These are phyloP conservation scores for Xylariales sp. DNA, from an alignment of 2,329 filamentous ascomycete genomes.

Conservation along the genomic window DNA sequence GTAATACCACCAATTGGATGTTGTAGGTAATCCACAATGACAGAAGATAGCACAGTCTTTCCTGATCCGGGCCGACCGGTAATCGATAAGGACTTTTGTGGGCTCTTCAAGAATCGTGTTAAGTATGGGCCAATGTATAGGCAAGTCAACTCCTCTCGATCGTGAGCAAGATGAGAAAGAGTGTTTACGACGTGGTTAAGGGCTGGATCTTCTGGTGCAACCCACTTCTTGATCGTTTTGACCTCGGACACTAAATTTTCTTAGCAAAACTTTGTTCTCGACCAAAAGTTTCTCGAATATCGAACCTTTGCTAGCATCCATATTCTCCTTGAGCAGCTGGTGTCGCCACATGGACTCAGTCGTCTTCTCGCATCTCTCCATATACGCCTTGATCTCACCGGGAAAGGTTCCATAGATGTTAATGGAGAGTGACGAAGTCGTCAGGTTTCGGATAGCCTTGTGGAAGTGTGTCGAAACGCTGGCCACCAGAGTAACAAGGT, in stretches of 20 bases:
- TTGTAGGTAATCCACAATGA: slow-evolving; percentile 33
- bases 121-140: slow-evolving; percentile 15
- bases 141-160: slow-evolving; percentile 18
- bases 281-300: neutral
- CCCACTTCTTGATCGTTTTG: slow-evolving; percentile 27
- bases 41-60: slow-evolving; percentile 31
- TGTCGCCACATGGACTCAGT: slow-evolving; percentile 21
- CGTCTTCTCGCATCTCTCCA: slow-evolving; percentile 13
- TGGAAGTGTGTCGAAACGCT: slow-evolving; percentile 17
- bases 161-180: slow-evolving; percentile 13
- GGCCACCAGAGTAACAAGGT: slow-evolving; percentile 16
- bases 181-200: slow-evolving; percentile 8
- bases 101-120: slow-evolving; percentile 13
- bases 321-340: slow-evolving; percentile 26
- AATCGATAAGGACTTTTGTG: slow-evolving; percentile 11
- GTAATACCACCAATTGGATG: slow-evolving; percentile 27
- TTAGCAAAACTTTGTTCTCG: neutral
- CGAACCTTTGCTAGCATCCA: slow-evolving; percentile 24
- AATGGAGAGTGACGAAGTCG: slow-evolving; percentile 14
- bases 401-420: slow-evolving; percentile 18
- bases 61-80: slow-evolving; percentile 29
- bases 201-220: slow-evolving; percentile 14
- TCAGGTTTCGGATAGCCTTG: slow-evolving; percentile 11
- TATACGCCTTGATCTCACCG: slow-evolving; percentile 14
- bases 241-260: slow-evolving; percentile 18